phyloP scores from a whole-genome alignment of 208 protist genomes.

The Angomonas deanei region DNA sequence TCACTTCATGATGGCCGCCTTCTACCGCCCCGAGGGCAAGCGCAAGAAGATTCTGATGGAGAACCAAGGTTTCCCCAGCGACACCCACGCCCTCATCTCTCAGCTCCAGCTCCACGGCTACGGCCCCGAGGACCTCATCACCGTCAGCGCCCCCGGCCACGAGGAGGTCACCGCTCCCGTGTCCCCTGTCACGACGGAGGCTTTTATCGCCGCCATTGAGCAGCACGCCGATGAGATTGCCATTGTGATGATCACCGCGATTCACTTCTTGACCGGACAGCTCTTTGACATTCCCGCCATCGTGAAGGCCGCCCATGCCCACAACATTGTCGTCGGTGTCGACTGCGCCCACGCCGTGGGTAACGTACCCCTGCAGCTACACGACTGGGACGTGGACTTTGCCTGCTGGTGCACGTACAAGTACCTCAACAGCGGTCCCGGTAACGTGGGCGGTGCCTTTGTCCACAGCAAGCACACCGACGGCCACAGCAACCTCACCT shows the following conservation, averaged over 20 bases:
- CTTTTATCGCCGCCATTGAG: conserved; percentile 79
- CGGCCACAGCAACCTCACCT: conserved; percentile 20
- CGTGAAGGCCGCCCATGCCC: conserved; percentile 70
- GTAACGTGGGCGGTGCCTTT: conserved; percentile 86
- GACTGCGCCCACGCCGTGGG: conserved; percentile 94
- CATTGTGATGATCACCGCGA: conserved; percentile 77
- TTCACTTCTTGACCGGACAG: conserved; percentile 95
- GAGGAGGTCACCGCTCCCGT: conserved; percentile 32
- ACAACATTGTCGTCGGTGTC: conserved; percentile 84
- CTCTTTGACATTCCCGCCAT: conserved; percentile 91
- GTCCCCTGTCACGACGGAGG: conserved; percentile 54
- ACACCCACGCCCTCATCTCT: conserved; percentile 81
- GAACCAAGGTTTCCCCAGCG: conserved; percentile 58
- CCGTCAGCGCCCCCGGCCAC: conserved; percentile 31
- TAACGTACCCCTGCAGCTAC: conserved; percentile 89
- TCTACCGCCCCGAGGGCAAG: conserved; percentile 87
- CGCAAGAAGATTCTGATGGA: conserved; percentile 92
- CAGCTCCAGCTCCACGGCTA: conserved; percentile 84
- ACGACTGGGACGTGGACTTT: conserved; percentile 96
- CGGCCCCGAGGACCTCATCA: conserved; percentile 46
- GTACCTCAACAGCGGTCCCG: conserved; percentile 93
- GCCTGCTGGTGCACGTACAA: conserved; percentile 96
- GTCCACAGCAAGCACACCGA: conserved; percentile 85
- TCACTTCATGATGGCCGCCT: conserved; percentile 87
- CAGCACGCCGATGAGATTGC: conserved; percentile 83